Conservation (phyloP, 2,329 filamentous ascomycete species). For the Penicillium sp. region DNA sequence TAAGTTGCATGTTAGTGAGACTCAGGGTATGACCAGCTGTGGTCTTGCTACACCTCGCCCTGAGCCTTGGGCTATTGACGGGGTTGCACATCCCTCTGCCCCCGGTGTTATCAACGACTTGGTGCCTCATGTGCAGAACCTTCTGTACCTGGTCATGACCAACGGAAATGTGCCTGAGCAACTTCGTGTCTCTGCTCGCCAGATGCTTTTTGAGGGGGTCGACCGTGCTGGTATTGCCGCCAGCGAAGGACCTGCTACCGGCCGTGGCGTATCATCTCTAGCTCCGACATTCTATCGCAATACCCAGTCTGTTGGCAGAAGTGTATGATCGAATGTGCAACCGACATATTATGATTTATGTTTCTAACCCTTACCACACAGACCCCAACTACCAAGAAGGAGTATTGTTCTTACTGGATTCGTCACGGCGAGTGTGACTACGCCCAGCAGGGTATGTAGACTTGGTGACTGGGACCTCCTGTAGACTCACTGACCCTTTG, state of each 20-base stretch:
- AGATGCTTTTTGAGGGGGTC: slow-evolving; percentile 9
- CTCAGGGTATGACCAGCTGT: slow-evolving; percentile 45
- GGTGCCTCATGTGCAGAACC: slow-evolving; percentile 18
- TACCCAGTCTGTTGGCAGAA: neutral
- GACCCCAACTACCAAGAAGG: slow-evolving; percentile 53
- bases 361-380: slow-evolving; percentile 12
- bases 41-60: slow-evolving; percentile 35
- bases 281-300: neutral
- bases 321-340: neutral
- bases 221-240: neutral
- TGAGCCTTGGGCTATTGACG: slow-evolving; percentile 39
- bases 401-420: slow-evolving; percentile 89
- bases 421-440: slow-evolving; percentile 82
- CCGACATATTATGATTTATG: neutral
- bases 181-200: slow-evolving; percentile 24
- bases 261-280: neutral
- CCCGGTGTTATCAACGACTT: neutral
- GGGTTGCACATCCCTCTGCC: slow-evolving; percentile 1
- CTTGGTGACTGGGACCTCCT: neutral
- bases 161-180: slow-evolving; percentile 21
- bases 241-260: neutral
- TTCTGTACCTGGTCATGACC: slow-evolving; percentile 22
- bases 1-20: slow-evolving; percentile 36
- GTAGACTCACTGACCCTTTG: neutral
- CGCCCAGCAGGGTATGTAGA: slow-evolving; percentile 63